Base-by-base conservation (phyloP, 1,284 basidiomycete genomes). In the Pseudozyma thailandica region DNA sequence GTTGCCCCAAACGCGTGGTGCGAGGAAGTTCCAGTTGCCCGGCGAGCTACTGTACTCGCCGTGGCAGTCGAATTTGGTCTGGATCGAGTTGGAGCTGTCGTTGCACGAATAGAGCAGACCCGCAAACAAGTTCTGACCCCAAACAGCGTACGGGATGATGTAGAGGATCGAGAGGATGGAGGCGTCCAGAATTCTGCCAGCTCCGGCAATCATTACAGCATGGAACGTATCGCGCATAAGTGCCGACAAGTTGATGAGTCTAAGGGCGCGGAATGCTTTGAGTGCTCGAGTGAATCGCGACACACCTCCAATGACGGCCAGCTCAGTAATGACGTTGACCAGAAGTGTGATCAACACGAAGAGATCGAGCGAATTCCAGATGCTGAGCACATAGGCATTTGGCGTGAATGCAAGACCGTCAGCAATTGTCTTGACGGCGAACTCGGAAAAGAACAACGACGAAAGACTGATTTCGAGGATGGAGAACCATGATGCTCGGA, bases 81-180 rank as follows among this genome's bases (percentile, higher is more conserved):
- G 75, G 1, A 87, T 88, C 49, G 80, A 83, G 16, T 58, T 81
- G 26, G 66, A 58, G 0, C 45, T 50, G 79, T 98, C 94, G 79
- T 93, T 98, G 86, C 95, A 98, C 44, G 86, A 83, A 82, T 91
- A 93, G 84, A 95, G 89, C 60, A 90, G 85, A 7, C 93, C 93
- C 1, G 90, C 86, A 83, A 98, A 98, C 80, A 98, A 91, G 78
- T 95, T 97, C 60, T 94, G 88, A 6, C 94, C 95, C 94, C 95
- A 98, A 1, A 97, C 90, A 4, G 95, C 94, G 80, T 94, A 98
- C 0, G 95, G 95, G 71, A 98, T 92, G 87, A 98, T 90, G 85
- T 98, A 85, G 37, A 98, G 87, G 50, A 96, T 88, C 44, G 94
- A 93, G n/a, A 98, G 88, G 50, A 97, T 84, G 0, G 91, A 92